Conservation (phyloP, 2,329 filamentous ascomycete species). For the Monilinia aucupariae region DNA sequence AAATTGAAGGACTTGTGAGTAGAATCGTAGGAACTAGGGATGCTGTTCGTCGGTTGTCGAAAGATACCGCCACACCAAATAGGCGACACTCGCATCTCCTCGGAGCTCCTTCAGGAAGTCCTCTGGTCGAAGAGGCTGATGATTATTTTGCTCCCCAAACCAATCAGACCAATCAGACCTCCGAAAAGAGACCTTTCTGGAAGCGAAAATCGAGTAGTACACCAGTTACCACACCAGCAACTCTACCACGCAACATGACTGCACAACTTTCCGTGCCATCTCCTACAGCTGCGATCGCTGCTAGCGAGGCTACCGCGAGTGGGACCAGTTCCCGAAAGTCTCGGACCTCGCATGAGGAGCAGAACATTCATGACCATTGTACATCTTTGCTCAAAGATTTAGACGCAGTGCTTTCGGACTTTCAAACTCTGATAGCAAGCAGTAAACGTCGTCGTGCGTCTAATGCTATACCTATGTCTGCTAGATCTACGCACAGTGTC, state of each 20-base stretch:
- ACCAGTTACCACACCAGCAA: conserved; percentile 26
- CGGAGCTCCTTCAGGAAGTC: conserved; percentile 35
- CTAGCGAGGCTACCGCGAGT: conserved; percentile 25
- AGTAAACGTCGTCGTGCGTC: conserved; percentile 71
- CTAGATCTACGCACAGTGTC: conserved; percentile 55
- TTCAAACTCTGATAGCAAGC: conserved; percentile 68
- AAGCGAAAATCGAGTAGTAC: conserved; percentile 68
- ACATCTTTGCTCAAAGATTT: conserved; percentile 78
- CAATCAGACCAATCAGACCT: conserved; percentile 20
- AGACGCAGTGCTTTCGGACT: conserved; percentile 77
- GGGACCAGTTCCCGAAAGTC: conserved; percentile 22
- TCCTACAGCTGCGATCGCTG: conserved; percentile 24
- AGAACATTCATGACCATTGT: conserved; percentile 73
- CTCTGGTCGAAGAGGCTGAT: conserved; percentile 43
- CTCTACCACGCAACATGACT: conserved; percentile 26
- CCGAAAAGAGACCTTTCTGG: conserved; percentile 79
- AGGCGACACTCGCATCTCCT: conserved; percentile 21
- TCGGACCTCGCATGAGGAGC: conserved; percentile 46
- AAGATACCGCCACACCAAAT: conserved; percentile 61
- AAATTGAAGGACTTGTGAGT: conserved; percentile 79
- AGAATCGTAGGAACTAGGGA: conserved; percentile 83
- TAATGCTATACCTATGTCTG: conserved; percentile 41
- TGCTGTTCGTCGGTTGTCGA: conserved; percentile 77
- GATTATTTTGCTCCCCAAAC: conserved; percentile 50
- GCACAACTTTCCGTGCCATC: conserved; percentile 32